phyloP scores from a whole-genome alignment of 1,284 basidiomycete genomes.

The Tremellales sp. region DNA sequence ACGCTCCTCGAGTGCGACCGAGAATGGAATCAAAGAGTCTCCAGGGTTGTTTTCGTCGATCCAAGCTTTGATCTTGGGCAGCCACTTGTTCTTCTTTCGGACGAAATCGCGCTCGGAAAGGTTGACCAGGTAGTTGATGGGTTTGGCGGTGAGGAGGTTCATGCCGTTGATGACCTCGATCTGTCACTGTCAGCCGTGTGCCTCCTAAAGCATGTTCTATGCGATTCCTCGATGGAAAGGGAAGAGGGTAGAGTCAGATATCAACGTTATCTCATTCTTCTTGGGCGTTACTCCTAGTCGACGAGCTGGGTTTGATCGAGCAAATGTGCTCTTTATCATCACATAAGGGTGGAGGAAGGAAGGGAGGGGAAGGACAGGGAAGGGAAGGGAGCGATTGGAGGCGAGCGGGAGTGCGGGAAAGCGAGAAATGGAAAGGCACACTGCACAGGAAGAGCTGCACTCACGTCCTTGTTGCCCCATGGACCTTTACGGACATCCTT shows the following conservation, averaged over 20 bases:
- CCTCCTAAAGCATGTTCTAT: slow-evolving; percentile 13
- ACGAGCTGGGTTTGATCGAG: slow-evolving; percentile 71
- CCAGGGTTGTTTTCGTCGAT: slow-evolving; percentile 97
- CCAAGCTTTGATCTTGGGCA: slow-evolving; percentile 98
- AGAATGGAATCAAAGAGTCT: slow-evolving; percentile 94
- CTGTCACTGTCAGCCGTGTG: slow-evolving; percentile 51
- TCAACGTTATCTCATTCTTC: slow-evolving; percentile 57
- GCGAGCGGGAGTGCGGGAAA: slow-evolving; percentile 3
- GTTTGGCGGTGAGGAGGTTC: slow-evolving; percentile 90
- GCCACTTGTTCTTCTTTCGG: slow-evolving; percentile 99
- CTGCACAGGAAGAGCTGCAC: slow-evolving; percentile 29
- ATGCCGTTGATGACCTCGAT: slow-evolving; percentile 94
- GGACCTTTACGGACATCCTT: slow-evolving; percentile 92
- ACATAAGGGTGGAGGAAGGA: slow-evolving; percentile 30
- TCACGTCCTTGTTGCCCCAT: slow-evolving; percentile 96
- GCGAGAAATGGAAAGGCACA: slow-evolving; percentile 1
- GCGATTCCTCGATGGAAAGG: slow-evolving; percentile 4
- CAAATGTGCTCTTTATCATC: slow-evolving; percentile 72
- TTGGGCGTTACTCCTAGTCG: slow-evolving; percentile 70
- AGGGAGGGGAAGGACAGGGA: slow-evolving; percentile 3
- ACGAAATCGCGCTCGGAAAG: slow-evolving; percentile 92
- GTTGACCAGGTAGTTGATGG: slow-evolving; percentile 98
- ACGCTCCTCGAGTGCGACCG: slow-evolving; percentile 91
- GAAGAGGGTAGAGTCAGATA: slow-evolving; percentile 50
- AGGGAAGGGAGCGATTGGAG: slow-evolving; percentile 1